Base-by-base conservation (phyloP, 345 rosid genomes). In the Carallia brachiata region DNA sequence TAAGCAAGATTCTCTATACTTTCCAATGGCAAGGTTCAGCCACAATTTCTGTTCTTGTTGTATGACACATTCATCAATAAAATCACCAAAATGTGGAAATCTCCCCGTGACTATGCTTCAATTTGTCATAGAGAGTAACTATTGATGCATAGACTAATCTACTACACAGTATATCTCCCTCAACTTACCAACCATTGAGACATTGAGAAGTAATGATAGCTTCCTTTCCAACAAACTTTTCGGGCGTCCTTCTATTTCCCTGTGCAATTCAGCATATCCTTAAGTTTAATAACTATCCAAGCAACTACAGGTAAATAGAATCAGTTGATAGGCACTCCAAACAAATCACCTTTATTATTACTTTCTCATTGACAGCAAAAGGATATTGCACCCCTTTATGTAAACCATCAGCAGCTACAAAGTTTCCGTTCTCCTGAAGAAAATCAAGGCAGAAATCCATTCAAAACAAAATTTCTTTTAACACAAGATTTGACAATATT, bases 241-340 rank as follows among this genome's bases (percentile, higher is more conserved):
- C 99, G 0, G 97, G 97, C 7, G 99, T 95, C 79, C 99, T 85
- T 76, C 90, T 77, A 77, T 95, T 95, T 69, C 97, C 99, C 99
- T 95, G 84, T 39, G 79, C 28, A 77, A 52, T 76, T 52, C 75
- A 70, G 68, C 72, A 67, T 59, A 52, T 48, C 48, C 23, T 67
- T 67, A 66, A 72, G 63, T 56, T 73, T 15, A 54, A 31, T 53
- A 52, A 61, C 56, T 54, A 68, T 64, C 36, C 50, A 68, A 39
- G 39, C 8, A 66, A 66, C 47, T 64, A 54, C 36, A 47, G 58
- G 32, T 27, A 12, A 68, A 63, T 31, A 68, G 16, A 55, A 57
- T 58, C 36, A 16, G 34, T 47, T 44, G 50, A 12, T 10, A 60
- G 19, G 37, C 3, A 62, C 17, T 3, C 19, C 55, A 53, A 48